A percentile compares a stretch with the other conserved stretches of the same genome.
Evolutionary conservation across 2,329 filamentous ascomycete genomes (phyloP).

Genomic region (Zasmidium citrigriseum): DNA sequence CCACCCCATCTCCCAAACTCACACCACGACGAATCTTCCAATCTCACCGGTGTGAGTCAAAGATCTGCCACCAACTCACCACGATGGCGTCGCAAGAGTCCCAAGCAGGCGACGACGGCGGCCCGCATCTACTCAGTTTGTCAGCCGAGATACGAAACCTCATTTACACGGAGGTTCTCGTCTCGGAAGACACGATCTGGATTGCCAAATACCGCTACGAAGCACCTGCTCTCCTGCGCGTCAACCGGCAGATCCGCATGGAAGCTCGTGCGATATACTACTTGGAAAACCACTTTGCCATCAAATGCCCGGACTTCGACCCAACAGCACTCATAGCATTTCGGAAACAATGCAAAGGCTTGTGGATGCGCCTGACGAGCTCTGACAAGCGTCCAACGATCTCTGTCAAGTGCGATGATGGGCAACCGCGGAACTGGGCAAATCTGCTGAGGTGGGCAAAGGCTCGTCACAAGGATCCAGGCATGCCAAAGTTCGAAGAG

Average conservation of each 20-base stretch:
- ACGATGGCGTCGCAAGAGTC: not conserved
- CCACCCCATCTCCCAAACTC: too few relatives aligned
- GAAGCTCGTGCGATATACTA: constrained; percentile 49
- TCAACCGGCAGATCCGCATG: constrained; percentile 31
- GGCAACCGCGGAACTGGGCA: not conserved
- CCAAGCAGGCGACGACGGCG: not conserved
- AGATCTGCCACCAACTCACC: too few relatives aligned
- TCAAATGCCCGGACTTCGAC: not conserved
- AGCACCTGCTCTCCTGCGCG: constrained; percentile 5
- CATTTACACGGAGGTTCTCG: not conserved
- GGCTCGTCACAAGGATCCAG: not conserved
- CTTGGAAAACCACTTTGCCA: constrained; percentile 44
- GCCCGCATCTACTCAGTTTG: not conserved
- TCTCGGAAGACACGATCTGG: not conserved
- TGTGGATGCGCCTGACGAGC: not conserved
- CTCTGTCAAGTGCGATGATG: not conserved
- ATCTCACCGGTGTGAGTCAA: too few relatives aligned
- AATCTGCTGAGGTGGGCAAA: not conserved
- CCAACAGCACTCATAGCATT: not conserved
- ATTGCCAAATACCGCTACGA: not conserved
- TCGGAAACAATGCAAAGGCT: not conserved
- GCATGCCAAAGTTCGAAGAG: not conserved
- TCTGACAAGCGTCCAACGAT: not conserved
- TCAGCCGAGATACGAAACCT: not conserved
- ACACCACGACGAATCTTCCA: too few relatives aligned